Evolutionary conservation across 2,329 filamentous ascomycete species (phyloP).

Genomic region (Cladosporium sp.): DNA sequence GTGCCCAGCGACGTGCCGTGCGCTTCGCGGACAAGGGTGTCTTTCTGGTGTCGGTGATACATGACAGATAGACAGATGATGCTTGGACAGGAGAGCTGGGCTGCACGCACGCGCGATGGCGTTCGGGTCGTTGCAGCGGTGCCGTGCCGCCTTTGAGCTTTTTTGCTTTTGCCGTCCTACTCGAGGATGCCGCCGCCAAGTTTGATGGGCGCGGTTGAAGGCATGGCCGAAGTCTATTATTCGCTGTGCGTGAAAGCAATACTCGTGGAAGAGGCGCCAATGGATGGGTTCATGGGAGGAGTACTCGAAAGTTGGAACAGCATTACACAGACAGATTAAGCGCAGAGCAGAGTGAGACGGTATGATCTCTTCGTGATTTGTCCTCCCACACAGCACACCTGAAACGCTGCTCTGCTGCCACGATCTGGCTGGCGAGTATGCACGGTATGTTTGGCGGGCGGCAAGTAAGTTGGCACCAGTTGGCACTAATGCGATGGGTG

Average conservation of each 20-base stretch:
- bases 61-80: background rate
- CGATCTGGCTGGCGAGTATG: background rate
- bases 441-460: background rate
- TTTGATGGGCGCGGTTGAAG: background rate
- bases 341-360: background rate
- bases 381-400: no score
- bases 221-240: slow-evolving; percentile 4
- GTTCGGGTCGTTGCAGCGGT: background rate
- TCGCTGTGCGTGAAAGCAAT: background rate
- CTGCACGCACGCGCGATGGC: background rate
- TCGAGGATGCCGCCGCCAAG: background rate
- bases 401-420: background rate
- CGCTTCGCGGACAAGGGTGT: background rate
- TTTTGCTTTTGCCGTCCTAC: background rate
- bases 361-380: background rate
- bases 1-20: background rate
- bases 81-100: background rate
- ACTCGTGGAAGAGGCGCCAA: no score
- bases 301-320: no score
- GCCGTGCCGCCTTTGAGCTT: background rate
- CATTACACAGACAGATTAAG: no score
- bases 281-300: no score
- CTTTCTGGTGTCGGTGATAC: background rate
- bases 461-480: slow-evolving; percentile 1
- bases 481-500: background rate